phyloP scores from a whole-genome alignment of 176 grass and related monocot genomes.

The Aegilops umbellulata region DNA sequence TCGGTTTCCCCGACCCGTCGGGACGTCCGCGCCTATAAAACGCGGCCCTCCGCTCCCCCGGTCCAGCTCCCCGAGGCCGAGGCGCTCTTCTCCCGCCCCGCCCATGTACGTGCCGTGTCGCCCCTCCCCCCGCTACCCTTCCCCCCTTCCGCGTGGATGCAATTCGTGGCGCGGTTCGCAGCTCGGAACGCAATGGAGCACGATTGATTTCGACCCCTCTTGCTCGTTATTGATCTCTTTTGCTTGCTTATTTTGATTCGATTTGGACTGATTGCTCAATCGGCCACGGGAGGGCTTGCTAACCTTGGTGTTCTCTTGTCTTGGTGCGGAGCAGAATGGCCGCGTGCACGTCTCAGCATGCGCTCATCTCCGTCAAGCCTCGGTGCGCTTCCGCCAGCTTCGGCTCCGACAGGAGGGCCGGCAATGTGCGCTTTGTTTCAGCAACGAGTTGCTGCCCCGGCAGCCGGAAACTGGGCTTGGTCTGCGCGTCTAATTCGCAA shows the following conservation, averaged over 20 bases:
- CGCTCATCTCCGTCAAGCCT: constrained; percentile 28
- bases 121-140: not conserved
- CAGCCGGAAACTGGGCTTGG: constrained; percentile 27
- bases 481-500: constrained; percentile 35
- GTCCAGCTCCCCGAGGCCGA: not conserved
- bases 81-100: not conserved
- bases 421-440: constrained; percentile 3
- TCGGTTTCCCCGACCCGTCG: not conserved
- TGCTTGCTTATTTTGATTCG: not conserved
- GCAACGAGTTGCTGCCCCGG: not conserved
- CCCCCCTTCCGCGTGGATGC: not conserved
- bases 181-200: not conserved
- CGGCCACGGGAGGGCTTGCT: not conserved
- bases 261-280: not conserved
- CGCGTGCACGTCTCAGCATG: constrained; percentile 37
- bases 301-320: not conserved
- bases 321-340: constrained; percentile 49
- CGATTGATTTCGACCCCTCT: not conserved
- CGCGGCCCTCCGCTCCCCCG: not conserved
- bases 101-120: constrained; percentile 14
- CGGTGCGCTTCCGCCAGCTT: not conserved
- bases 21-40: not conserved
- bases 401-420: not conserved
- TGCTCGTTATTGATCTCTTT: not conserved
- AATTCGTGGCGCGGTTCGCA: not conserved